A percentile compares a stretch with the other conserved stretches of the same genome.
These are phyloP conservation scores for Globisporangium perplexum DNA, from an alignment of 352 stramenopile species.

Conservation along the genomic window DNA sequence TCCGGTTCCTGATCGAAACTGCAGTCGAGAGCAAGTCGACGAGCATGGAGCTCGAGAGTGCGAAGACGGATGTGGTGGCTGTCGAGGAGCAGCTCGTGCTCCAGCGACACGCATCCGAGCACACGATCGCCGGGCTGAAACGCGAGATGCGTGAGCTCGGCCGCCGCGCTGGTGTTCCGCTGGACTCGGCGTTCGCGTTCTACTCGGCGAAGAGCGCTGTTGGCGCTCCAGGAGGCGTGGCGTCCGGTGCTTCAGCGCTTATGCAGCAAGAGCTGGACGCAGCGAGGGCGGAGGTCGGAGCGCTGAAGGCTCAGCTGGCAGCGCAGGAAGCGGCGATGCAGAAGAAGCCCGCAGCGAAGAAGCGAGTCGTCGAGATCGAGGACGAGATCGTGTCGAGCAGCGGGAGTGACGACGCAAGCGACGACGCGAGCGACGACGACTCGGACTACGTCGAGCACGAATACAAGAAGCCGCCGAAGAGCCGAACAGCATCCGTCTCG, in stretches of 20 bases:
- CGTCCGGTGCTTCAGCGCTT: neutral
- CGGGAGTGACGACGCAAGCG: constrained; percentile 44
- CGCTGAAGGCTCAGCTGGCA: constrained; percentile 16
- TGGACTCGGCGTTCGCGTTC: constrained; percentile 1
- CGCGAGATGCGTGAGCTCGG: constrained; percentile 18
- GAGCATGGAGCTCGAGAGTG: constrained; percentile 29
- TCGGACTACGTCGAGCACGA: constrained; percentile 67
- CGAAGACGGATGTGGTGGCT: constrained; percentile 23
- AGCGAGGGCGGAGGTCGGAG: constrained; percentile 17
- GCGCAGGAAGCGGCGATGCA: constrained; percentile 16
- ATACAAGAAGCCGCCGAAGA: constrained; percentile 10
- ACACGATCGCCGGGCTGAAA: constrained; percentile 18
- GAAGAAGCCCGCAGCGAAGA: constrained; percentile 27
- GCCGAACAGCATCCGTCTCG: neutral
- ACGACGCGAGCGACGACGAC: constrained; percentile 43
- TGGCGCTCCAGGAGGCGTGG: neutral
- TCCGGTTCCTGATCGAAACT: constrained; percentile 39
- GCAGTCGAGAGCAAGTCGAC: constrained; percentile 31
- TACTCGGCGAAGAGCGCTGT: constrained; percentile 3
- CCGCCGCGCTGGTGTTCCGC: constrained; percentile 5
- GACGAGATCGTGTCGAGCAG: constrained; percentile 54
- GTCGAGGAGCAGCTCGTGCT: constrained; percentile 25
- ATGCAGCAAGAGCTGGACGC: constrained; percentile 17
- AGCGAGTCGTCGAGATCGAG: constrained; percentile 25
- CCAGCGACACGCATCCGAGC: constrained; percentile 19